Evolutionary conservation across 768 basidiomycete genomes (phyloP), one percentile per base, ranked within the genome.

Genomic region (Russula olivacea): DNA sequence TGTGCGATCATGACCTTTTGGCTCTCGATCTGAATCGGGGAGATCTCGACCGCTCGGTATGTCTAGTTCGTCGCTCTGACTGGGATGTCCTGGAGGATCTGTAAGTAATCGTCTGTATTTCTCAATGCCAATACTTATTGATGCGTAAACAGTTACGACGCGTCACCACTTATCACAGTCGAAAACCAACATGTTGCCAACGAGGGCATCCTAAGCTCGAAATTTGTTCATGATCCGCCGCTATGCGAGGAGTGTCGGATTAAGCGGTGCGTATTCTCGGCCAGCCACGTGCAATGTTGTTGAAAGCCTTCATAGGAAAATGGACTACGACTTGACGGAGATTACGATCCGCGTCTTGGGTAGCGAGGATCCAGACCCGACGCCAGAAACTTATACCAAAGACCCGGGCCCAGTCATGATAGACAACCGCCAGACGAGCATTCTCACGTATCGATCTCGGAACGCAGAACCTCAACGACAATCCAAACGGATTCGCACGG

Each of bases 1-100:
- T 91, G 54, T 93, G 92, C 73, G 75, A 81, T 61, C 92, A 93
- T 72, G 76, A 76, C 6, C 72, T 78, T 64, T 79, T 93, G 9
- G 72, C 76, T 15, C 75, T 92, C 54, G 89, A 93, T 72, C 85
- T 88, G 1, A 88, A 85, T 68, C 76, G 77, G 2, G 76, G 77
- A 32, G 89, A 91, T 68, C 70, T 86, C 58, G 84, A 87, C 64
- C 76, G 77, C 1, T 79, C 76, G 7, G 75, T 85, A 49, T 76
- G 80, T 14, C 73, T 90, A 48, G 80, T 91, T 63, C 79, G 79
- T 68, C 77, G 76, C 63, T 76, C 74, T 48, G 86, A 92, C 61
- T 93, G 89, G 89, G 77, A 83, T 54, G 72, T 76, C 34, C 69
- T 92, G 58, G 75, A 79, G 66, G 74, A 78, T 21, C 69, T 86